These are phyloP conservation scores for Draba incana DNA, from an alignment of 345 rosid species.

Conservation along the genomic window DNA sequence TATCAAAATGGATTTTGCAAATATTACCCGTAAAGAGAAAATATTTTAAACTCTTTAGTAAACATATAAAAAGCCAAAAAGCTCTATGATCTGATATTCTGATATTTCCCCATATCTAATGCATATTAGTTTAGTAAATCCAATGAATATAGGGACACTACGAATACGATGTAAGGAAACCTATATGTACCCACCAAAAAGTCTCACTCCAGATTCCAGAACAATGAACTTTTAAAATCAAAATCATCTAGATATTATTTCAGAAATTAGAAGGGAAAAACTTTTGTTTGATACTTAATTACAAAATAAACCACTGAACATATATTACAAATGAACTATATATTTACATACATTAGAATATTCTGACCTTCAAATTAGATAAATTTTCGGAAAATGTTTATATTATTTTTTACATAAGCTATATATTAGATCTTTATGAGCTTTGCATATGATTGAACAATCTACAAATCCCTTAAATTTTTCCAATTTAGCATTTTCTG, in stretches of 20 bases:
- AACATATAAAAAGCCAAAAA: constrained; percentile 7
- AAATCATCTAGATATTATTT: background rate
- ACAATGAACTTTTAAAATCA: background rate
- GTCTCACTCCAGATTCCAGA: background rate
- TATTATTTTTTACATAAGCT: too few relatives aligned
- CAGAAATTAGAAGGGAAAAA: too few relatives aligned
- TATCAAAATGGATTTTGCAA: constrained; percentile 18
- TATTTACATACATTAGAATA: too few relatives aligned
- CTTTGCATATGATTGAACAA: too few relatives aligned
- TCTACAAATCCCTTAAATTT: too few relatives aligned
- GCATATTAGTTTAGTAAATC: background rate
- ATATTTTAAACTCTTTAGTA: background rate
- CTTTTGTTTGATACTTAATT: too few relatives aligned
- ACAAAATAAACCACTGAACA: too few relatives aligned
- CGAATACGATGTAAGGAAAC: background rate
- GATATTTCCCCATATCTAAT: background rate
- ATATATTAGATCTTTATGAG: too few relatives aligned
- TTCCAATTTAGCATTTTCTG: too few relatives aligned
- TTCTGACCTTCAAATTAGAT: too few relatives aligned
- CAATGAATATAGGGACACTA: background rate
- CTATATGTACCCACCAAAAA: background rate
- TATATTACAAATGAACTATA: too few relatives aligned
- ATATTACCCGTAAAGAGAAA: constrained; percentile 29
- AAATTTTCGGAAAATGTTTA: too few relatives aligned
- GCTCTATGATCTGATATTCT: background rate